Evolutionary conservation across 345 rosid genomes (phyloP), one percentile per base, ranked within the genome.

Genomic region (Heritiera fomes): DNA sequence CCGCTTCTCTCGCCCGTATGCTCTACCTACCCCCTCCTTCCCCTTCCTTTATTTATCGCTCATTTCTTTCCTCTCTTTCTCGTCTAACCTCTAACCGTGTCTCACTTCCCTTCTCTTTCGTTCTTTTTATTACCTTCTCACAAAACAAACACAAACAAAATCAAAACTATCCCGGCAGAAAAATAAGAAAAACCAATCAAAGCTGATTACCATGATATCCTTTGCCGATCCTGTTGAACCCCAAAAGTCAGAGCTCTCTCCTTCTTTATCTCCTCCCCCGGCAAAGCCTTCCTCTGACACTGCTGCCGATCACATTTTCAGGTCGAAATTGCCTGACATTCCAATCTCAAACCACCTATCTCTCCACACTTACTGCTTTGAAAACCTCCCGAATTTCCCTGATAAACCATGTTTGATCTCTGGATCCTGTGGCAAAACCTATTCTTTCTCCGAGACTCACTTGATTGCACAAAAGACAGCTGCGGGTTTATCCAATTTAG

Each of bases 311-410:
- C 64, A 55, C 50, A 38, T 93, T 75, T 95, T 95, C 92, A 82
- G 89, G 61, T 95, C 99, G 1, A 95, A 87, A 75, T 87, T 95
- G 2, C 94, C 97, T 0, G 97, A 91, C 8, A 95, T 95, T 8
- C 79, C 89, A 79, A 91, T 93, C 41, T 82, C 96, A 34, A 81
- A 84, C 77, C 90, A 95, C 86, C 94, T 91, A 41, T 85, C 98
- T 78, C 96, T 95, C 68, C 98, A 91, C 23, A 50, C 90, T 1
- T 93, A 95, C 75, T 90, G 97, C 84, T 95, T 93, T 41, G 79
- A 93, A 7, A 84, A 88, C 45, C 74, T 89, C 45, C 71, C 88
- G 1, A 15, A 67, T n/a, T 60, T 82, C 58, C 45, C 87, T 0
- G 87, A 90, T 53, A 85, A 84, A 2, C 92, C 96, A 11, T 93